Evolutionary conservation across 176 grass and related monocot genomes (phyloP), one percentile per base, ranked within the genome.

Genomic region (Chloris gayana): DNA sequence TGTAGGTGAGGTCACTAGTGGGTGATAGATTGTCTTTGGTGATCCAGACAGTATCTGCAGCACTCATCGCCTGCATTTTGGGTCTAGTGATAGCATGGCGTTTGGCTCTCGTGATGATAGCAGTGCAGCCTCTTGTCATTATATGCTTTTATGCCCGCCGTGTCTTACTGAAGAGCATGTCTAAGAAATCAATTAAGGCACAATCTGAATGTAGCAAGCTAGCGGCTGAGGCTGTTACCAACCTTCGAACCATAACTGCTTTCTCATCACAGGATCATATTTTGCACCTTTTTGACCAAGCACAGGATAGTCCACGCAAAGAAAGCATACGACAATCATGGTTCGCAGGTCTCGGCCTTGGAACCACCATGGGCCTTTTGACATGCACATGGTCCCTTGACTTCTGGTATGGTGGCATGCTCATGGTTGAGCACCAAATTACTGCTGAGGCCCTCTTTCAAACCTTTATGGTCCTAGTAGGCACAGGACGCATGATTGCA

Each of bases 401-500:
- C 65, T 95, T 98, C 64, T 98, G 96, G 96, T 98, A 91, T 68
- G 96, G 96, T 30, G 96, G 90, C 33, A 81, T 31, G 86, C 96
- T 98, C 53, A 80, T 98, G 44, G 67, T 74, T 56, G 66, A 89
- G 30, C 70, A 84, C 24, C 70, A 82, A 65, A 98, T 98, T 71
- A 89, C 82, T 54, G 24, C 92, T 25, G 88, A 91, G 84, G 75
- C 45, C 22, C 88, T 95, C 69, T 89, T 98, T 72, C 88, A 98
- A 62, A 98, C 92, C 68, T 98, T 98, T 78, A 93, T 98, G 86
- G 88, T 98, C 79, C 90, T 98, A 41, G 82, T 95, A 69, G 89
- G 88, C 86, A 98, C 96, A 79, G 96, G 96, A 2, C 90, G 96
- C 70, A 92, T 95, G 67, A 95, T 98, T 82, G 96, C 92, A 31